Base-by-base conservation (phyloP, 2,329 filamentous ascomycete genomes). In the Rugonectria rugulosa region DNA sequence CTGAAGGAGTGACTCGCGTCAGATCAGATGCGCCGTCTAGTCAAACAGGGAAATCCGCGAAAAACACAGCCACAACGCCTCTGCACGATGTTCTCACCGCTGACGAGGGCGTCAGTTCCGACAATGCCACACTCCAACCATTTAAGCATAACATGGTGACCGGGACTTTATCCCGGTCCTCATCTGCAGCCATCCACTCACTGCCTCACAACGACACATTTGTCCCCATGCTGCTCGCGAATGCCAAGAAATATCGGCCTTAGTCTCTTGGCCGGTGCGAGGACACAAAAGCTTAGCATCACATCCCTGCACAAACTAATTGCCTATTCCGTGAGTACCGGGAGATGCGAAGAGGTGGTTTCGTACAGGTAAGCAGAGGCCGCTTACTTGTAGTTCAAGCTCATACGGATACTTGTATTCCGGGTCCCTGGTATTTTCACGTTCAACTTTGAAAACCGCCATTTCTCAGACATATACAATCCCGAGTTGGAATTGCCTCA, bases 91-190 rank as follows among this genome's bases (percentile, higher is more conserved):
- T n/a, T 26, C 24, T 45, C 15, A 20, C 31, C 24, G 11, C 40
- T 19, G 27, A 17, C 14, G n/a, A n/a, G n/a, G n/a, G n/a, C n/a
- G n/a, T n/a, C n/a, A n/a, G n/a, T n/a, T n/a, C n/a, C n/a, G n/a
- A n/a, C 38, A 36, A 44, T 23, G 37, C 15, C 44, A 37, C 9
- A 23, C 14, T 17, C 24, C 24, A 34, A 32, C 23, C 43, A 47
- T 54, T 48, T 54, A 54, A 54, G 51, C 51, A 54, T 54, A 54
- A 54, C 37, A 48, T 43, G 44, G 37, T 47, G 43, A 19, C 37
- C 51, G 27, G 51, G 43, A 37, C 20, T 36, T 5, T 21, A 15
- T 47, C 37, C 51, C 36, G 36, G 51, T 31, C 40, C 21, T 23
- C 42, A 45, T 34, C 27, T 8, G 21, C 29, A 41, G 26, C 32